Conservation (phyloP, 306 rosid species). For the Cicer judaicum region DNA sequence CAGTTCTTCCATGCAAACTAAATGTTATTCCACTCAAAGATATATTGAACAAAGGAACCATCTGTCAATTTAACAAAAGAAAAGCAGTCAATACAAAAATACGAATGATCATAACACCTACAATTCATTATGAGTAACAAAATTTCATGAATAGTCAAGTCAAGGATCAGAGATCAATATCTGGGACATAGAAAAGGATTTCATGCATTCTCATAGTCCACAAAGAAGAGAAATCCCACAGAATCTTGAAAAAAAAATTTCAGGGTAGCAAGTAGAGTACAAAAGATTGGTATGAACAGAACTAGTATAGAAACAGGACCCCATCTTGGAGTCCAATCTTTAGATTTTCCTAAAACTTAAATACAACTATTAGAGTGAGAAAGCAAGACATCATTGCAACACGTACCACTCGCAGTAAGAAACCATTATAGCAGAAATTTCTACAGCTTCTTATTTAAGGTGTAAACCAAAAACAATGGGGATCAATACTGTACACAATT, state of each 20-base stretch:
- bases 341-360: constrained; percentile 4
- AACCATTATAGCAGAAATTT: constrained; percentile 4
- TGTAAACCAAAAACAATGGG: constrained; percentile 16
- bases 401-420: background rate
- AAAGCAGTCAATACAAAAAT: constrained; percentile 37
- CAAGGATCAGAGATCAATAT: constrained; percentile 33
- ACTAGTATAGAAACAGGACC: constrained; percentile 16
- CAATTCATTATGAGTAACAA: constrained; percentile 11
- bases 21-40: constrained; percentile 77
- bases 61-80: constrained; percentile 60
- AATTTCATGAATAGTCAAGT: constrained; percentile 4
- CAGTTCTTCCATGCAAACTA: constrained; percentile 77
- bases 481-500: constrained; percentile 2
- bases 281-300: background rate
- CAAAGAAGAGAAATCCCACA: background rate
- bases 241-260: constrained; percentile 9
- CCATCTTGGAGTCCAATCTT: background rate
- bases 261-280: constrained; percentile 21
- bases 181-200: constrained; percentile 3
- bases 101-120: constrained; percentile 13
- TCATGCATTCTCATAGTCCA: constrained; percentile 20
- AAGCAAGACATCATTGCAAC: constrained; percentile 1
- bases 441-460: background rate
- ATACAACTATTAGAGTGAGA: background rate
- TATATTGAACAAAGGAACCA: constrained; percentile 97